A percentile compares a stretch with the other conserved stretches of the same genome.
Evolutionary conservation across 371 early-diverging fungal genomes (phyloP).

Genomic region (Mortierella sp.): DNA sequence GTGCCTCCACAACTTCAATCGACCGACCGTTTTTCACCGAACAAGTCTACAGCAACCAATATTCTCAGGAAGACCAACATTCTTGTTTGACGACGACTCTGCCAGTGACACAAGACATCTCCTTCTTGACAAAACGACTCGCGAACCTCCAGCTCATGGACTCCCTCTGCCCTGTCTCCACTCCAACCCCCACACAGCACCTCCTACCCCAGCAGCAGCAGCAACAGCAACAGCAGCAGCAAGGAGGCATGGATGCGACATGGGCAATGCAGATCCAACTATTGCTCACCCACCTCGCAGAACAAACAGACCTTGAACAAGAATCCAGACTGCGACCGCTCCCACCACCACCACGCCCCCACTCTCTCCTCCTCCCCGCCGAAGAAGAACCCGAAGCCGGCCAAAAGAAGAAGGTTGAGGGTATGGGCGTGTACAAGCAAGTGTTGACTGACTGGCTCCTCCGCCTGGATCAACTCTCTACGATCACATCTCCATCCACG

Average conservation of each 20-base stretch:
- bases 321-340: conserved; percentile 9
- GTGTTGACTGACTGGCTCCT: conserved; percentile 36
- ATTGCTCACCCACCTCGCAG: conserved; percentile 33
- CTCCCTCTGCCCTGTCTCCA: conserved; percentile 23
- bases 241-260: conserved; percentile 10
- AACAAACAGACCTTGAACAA: conserved; percentile 38
- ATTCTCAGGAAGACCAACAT: neutral
- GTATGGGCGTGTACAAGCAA: conserved; percentile 23
- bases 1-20: neutral
- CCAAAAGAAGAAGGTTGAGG: neutral
- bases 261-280: conserved; percentile 37
- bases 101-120: conserved; percentile 19
- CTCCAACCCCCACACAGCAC: neutral
- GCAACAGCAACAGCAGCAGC: neutral
- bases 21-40: neutral
- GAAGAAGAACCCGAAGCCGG: neutral
- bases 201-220: neutral
- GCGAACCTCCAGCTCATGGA: conserved; percentile 48
- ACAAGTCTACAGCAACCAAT: neutral
- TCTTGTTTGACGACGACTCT: neutral
- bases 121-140: conserved; percentile 33
- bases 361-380: conserved; percentile 1
- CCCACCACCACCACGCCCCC: neutral
- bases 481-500: conserved; percentile 8
- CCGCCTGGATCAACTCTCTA: conserved; percentile 26